Evolutionary conservation across 495 filamentous ascomycete species (phyloP).

Genomic region (Penicillium pulvis): DNA sequence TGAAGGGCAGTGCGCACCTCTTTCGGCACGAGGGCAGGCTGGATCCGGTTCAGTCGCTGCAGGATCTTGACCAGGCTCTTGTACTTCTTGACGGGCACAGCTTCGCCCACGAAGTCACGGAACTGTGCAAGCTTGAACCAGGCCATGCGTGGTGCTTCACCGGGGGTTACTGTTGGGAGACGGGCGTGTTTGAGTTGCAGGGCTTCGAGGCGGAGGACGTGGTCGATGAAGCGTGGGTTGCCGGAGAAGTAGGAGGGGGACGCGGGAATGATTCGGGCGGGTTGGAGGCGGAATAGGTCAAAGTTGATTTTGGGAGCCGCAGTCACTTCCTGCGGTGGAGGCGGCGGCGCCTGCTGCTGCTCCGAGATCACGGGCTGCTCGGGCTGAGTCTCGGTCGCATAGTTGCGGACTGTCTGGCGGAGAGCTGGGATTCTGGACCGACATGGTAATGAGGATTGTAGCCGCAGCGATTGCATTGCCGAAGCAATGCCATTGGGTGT

Average conservation of each 20-base stretch:
- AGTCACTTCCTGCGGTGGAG: constrained; percentile 6
- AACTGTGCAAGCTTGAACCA: constrained; percentile 85
- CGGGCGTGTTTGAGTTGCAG: constrained; percentile 69
- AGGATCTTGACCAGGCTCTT: constrained; percentile 71
- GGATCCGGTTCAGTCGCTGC: constrained; percentile 81
- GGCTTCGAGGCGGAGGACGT: constrained; percentile 69
- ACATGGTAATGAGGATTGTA: constrained; percentile 22
- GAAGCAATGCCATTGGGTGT: constrained; percentile 40
- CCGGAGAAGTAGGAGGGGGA: constrained; percentile 95
- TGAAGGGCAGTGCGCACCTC: constrained; percentile 65
- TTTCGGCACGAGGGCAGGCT: constrained; percentile 72
- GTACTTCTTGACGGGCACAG: constrained; percentile 77
- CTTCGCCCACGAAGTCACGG: constrained; percentile 71
- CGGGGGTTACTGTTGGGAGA: constrained; percentile 65
- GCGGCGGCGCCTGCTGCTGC: background rate
- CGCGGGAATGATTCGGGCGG: constrained; percentile 74
- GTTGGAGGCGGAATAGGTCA: constrained; percentile 24
- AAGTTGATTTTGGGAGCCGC: constrained; percentile 54
- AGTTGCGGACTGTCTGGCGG: constrained; percentile 26
- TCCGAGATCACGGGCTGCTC: constrained; percentile 6
- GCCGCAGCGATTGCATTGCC: constrained; percentile 42
- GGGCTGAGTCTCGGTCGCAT: constrained; percentile 29
- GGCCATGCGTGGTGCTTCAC: constrained; percentile 71
- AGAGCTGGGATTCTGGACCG: constrained; percentile 13
- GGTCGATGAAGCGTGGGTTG: constrained; percentile 81